A percentile compares a stretch with the other conserved stretches of the same genome.
These are phyloP conservation scores for Copromyces sp. DNA, from an alignment of 495 filamentous ascomycete genomes.

Conservation along the genomic window DNA sequence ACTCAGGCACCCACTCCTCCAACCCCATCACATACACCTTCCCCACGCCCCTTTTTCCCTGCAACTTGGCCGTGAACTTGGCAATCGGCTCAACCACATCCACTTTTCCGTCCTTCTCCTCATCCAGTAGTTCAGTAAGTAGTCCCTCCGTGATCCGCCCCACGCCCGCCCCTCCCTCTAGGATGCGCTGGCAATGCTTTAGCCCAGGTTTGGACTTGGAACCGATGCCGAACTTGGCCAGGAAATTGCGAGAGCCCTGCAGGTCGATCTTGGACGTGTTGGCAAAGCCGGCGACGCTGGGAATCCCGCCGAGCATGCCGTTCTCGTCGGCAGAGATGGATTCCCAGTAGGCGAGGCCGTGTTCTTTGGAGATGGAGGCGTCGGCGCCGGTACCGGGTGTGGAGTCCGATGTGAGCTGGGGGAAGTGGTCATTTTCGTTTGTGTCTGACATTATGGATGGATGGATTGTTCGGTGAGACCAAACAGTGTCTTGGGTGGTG, in stretches of 20 bases:
- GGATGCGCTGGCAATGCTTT: constrained; percentile 18
- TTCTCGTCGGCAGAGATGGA: constrained; percentile 55
- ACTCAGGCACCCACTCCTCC: constrained; percentile 56
- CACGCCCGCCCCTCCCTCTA: constrained; percentile 50
- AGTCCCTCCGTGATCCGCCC: constrained; percentile 43
- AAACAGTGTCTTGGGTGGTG: not conserved
- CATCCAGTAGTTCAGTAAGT: not conserved
- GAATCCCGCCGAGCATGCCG: constrained; percentile 80
- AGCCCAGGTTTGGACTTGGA: constrained; percentile 16
- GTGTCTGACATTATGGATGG: not conserved
- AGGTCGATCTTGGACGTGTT: constrained; percentile 67
- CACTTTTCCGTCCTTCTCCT: constrained; percentile 14
- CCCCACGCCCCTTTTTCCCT: constrained; percentile 35
- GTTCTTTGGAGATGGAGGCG: constrained; percentile 36
- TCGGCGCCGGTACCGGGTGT: not conserved
- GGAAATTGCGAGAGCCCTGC: constrained; percentile 63
- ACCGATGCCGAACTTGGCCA: constrained; percentile 60
- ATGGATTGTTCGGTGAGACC: too few species aligned
- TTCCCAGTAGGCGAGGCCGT: constrained; percentile 64
- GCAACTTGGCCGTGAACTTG: constrained; percentile 40
- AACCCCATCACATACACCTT: constrained; percentile 51
- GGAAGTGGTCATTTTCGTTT: not conserved
- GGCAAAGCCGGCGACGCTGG: constrained; percentile 16
- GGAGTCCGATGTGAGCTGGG: not conserved
- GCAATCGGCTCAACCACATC: constrained; percentile 38